A percentile compares a stretch with the other conserved stretches of the same genome.
Conservation (phyloP, 306 rosid species). For the Vigna nakashimae region DNA sequence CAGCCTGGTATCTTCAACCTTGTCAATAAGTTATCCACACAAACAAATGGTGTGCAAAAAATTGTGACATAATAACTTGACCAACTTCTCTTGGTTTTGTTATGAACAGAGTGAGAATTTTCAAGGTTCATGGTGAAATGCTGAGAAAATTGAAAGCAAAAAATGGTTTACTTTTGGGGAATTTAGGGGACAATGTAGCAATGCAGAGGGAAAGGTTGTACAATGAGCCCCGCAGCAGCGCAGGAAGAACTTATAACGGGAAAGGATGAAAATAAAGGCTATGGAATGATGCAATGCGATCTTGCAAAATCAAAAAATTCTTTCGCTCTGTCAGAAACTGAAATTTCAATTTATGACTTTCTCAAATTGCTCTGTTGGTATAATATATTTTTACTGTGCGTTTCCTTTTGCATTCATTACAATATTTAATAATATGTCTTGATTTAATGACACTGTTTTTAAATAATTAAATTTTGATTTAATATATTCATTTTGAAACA, state of each 20-base stretch:
- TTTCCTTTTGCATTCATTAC: not conserved
- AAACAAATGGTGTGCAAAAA: constrained; percentile 38
- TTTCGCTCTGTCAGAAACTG: constrained; percentile 33
- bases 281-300: constrained; percentile 20
- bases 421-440: too few species aligned
- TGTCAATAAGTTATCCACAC: constrained; percentile 3
- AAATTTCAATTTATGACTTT: not conserved
- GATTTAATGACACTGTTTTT: too few species aligned
- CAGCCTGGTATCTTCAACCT: constrained; percentile 45
- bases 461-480: too few species aligned
- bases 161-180: not conserved
- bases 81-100: constrained; percentile 7
- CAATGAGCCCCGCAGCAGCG: not conserved
- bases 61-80: constrained; percentile 27
- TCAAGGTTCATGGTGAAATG: constrained; percentile 39
- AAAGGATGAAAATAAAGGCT: constrained; percentile 7
- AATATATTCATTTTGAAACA: too few species aligned
- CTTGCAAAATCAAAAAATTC: not conserved
- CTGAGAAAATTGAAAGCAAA: constrained; percentile 1
- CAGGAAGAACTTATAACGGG: not conserved
- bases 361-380: constrained; percentile 1
- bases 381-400: not conserved
- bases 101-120: constrained; percentile 10
- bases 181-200: not conserved
- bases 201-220: not conserved